Conservation (phyloP, 768 basidiomycete species). For the Clitopilus hobsonii region DNA sequence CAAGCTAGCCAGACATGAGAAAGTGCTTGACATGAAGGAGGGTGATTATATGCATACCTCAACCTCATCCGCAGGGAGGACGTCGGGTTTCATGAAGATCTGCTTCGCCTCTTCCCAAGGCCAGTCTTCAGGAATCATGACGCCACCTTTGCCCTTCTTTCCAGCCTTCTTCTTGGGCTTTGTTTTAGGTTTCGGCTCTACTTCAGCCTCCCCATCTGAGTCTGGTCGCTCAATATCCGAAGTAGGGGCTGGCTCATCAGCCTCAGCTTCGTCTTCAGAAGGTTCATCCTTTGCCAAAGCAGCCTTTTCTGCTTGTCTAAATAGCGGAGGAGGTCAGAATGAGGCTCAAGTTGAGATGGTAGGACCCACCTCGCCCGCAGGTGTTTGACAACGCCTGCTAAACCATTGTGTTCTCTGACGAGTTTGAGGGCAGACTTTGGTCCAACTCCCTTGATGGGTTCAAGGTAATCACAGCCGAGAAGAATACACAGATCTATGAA, state of each 20-base stretch:
- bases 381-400: constrained; percentile 72
- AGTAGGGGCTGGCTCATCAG: constrained; percentile 36
- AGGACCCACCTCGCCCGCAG: constrained; percentile 66
- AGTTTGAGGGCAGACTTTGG: constrained; percentile 95
- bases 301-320: constrained; percentile 40
- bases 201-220: constrained; percentile 19
- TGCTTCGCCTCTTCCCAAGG: constrained; percentile 94
- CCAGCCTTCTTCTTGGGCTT: constrained; percentile 38
- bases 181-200: constrained; percentile 25
- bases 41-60: constrained; percentile 47
- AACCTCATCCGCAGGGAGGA: constrained; percentile 77
- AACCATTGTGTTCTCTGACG: constrained; percentile 72
- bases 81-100: constrained; percentile 87
- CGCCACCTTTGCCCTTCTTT: constrained; percentile 70
- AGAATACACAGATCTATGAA: constrained; percentile 96
- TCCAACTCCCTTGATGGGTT: constrained; percentile 96
- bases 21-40: neutral
- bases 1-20: constrained; percentile 51
- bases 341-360: neutral
- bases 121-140: constrained; percentile 90
- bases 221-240: constrained; percentile 42
- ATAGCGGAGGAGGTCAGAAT: neutral
- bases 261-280: constrained; percentile 18
- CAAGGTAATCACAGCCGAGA: constrained; percentile 96
- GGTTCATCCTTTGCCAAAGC: constrained; percentile 19